These are phyloP conservation scores for Tremella fuciformis DNA, from an alignment of 768 basidiomycete genomes.

Conservation along the genomic window DNA sequence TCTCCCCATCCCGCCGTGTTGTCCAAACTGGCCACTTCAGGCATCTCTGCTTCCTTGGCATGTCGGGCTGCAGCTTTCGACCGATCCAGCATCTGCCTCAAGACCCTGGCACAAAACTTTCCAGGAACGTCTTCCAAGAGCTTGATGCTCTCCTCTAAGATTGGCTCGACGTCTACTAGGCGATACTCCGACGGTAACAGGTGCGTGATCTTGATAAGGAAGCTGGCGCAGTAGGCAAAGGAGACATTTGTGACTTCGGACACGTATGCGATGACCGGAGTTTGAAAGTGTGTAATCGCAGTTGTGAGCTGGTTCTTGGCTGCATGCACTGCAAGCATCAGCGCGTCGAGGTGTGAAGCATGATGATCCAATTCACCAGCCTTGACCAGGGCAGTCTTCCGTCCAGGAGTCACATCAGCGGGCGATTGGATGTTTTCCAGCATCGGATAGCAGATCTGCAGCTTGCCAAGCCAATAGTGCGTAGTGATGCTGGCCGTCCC, in stretches of 20 bases:
- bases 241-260: slow-evolving; percentile 8
- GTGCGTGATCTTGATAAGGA: slow-evolving; percentile 6
- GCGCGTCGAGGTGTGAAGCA: too few relatives aligned
- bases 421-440: not conserved
- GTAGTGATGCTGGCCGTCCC: slow-evolving; percentile 1
- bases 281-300: slow-evolving; percentile 3
- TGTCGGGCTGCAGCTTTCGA: too few relatives aligned
- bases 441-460: not conserved
- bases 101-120: too few relatives aligned
- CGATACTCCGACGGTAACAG: not conserved
- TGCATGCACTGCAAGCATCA: not conserved
- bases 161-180: too few relatives aligned
- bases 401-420: not conserved
- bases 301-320: not conserved
- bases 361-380: not conserved
- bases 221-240: slow-evolving; percentile 2
- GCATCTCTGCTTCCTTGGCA: too few relatives aligned
- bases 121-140: too few relatives aligned
- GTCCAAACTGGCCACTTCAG: too few relatives aligned
- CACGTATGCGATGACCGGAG: slow-evolving; percentile 2
- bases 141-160: too few relatives aligned
- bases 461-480: not conserved
- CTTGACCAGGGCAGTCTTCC: not conserved
- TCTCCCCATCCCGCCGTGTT: too few relatives aligned
- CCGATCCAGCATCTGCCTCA: too few relatives aligned